A percentile compares a stretch with the other conserved stretches of the same genome.
Conservation (phyloP, 1,139 yeast genomes). For the Debaryomyces robertsiae region DNA sequence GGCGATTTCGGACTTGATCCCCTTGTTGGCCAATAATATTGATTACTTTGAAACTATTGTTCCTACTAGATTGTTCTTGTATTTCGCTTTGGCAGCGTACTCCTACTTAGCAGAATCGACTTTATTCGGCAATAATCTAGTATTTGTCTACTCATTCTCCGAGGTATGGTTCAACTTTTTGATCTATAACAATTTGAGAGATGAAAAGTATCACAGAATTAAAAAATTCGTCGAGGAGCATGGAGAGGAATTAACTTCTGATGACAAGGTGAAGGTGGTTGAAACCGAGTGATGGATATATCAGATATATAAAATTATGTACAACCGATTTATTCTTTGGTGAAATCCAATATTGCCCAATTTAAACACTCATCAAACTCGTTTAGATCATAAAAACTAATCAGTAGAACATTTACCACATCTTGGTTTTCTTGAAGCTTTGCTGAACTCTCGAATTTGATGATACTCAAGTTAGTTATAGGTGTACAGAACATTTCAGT, state of each 20-base stretch:
- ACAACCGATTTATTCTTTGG: constrained; percentile 18
- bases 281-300: constrained; percentile 19
- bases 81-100: constrained; percentile 54
- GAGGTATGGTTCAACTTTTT: constrained; percentile 75
- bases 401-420: constrained; percentile 45
- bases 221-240: constrained; percentile 41
- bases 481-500: constrained; percentile 46
- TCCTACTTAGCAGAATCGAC: constrained; percentile 42
- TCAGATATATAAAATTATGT: constrained; percentile 5
- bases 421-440: constrained; percentile 33
- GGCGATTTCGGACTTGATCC: constrained; percentile 58
- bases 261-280: constrained; percentile 32
- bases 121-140: constrained; percentile 59
- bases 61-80: constrained; percentile 63
- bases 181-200: constrained; percentile 63
- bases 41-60: constrained; percentile 66
- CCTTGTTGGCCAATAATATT: constrained; percentile 56
- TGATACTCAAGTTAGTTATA: constrained; percentile 35
- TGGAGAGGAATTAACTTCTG: constrained; percentile 33
- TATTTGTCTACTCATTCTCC: constrained; percentile 61
- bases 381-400: constrained; percentile 56
- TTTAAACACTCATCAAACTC: constrained; percentile 68
- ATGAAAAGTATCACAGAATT: constrained; percentile 54
- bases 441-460: constrained; percentile 32
- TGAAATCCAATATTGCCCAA: constrained; percentile 55